Conservation (phyloP, 225 moss, liverwort and hornwort genomes). For the Climacium dendroides region DNA sequence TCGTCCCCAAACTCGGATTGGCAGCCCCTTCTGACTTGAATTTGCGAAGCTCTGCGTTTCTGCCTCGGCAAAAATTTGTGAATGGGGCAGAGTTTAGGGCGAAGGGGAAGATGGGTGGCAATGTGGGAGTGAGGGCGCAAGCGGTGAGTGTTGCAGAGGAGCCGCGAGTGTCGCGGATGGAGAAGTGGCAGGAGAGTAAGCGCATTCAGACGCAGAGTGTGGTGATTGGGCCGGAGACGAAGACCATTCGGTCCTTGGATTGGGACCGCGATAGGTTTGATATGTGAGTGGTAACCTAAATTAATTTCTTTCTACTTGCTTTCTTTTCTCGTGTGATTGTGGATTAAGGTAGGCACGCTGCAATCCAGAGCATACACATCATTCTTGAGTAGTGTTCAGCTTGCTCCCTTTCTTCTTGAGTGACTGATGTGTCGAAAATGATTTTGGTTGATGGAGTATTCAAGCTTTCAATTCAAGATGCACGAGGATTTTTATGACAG, state of each 20-base stretch:
- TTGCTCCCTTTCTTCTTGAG: background rate
- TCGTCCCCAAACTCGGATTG: background rate
- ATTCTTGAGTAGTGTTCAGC: background rate
- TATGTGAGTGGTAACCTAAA: slow-evolving; percentile 23
- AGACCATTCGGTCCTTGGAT: slow-evolving; percentile 76
- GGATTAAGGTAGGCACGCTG: background rate
- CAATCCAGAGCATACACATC: background rate
- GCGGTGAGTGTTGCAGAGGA: slow-evolving; percentile 25
- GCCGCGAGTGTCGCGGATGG: slow-evolving; percentile 52
- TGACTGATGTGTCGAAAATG: background rate
- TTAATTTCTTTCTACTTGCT: background rate
- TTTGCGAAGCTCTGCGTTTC: background rate
- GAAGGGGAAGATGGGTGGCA: background rate
- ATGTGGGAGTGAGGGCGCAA: slow-evolving; percentile 9
- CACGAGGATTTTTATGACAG: background rate
- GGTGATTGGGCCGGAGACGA: slow-evolving; percentile 60
- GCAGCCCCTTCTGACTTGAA: background rate
- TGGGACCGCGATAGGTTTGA: slow-evolving; percentile 97
- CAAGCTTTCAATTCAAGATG: background rate
- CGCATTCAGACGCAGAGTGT: slow-evolving; percentile 67
- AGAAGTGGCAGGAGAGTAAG: slow-evolving; percentile 49
- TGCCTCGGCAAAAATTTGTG: background rate
- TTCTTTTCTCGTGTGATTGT: background rate
- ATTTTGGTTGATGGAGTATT: background rate
- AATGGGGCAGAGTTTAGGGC: background rate